Evolutionary conservation across 768 basidiomycete species (phyloP), one percentile per base, ranked within the genome.

Genomic region (Hirschioporus abietinus): DNA sequence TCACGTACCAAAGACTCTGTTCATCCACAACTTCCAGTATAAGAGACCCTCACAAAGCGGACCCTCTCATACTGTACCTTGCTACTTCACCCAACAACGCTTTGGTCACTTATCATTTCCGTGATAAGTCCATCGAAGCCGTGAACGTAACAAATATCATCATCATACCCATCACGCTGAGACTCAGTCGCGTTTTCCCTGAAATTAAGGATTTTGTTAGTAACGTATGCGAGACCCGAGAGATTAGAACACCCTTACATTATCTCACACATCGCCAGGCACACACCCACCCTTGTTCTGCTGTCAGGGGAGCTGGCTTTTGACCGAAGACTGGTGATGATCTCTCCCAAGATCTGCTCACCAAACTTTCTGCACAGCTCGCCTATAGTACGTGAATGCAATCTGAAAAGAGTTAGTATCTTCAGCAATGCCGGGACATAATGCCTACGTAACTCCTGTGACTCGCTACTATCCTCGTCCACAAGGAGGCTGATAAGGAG

Each of bases 301-400:
- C 87, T 70, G 71, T 92, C 88, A 1, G 81, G 77, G 0, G 90
- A 91, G 6, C 76, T 77, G 3, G 89, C 85, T 59, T 87, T 86
- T 23, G 81, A 78, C 65, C 90, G 91, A 67, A 99, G 78, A 64
- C 93, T 90, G 2, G 86, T 81, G 69, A 99, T 83, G 63, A 96
- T 88, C 69, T 95, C 95, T 24, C 85, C 88, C 42, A 99, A 72
- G 66, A 96, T 88, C 66, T 89, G 88, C 76, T 99, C 97, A 18
- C 97, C 96, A 71, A 96, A 96, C 77, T 98, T 99, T 75, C 92
- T 90, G 75, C 93, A 97, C 0, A 98, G 76, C 74, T 99, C 96
- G 12, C 86, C 85, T 7, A 92, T 86, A 1, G 95, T 97, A 52
- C 94, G 85, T 18, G 86, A n/a, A 85, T n/a, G 94, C 94, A 25